Percentiles rank a stretch among this genome's conserved stretches.
Conservation (phyloP, 768 basidiomycete species). For the Tremella fuciformis region DNA sequence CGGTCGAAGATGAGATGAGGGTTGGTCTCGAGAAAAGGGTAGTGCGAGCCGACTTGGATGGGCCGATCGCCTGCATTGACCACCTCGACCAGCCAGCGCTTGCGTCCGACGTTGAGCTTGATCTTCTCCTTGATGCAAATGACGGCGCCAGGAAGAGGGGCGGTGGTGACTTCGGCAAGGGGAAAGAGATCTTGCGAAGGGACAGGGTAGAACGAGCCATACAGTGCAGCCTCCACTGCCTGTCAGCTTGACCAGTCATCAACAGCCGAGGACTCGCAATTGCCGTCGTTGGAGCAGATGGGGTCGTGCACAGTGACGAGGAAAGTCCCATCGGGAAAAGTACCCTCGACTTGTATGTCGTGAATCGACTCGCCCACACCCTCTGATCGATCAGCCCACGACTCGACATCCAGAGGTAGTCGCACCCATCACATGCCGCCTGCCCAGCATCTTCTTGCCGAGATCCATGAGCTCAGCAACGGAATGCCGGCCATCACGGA, state of each 20-base stretch:
- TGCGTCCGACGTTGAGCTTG: conserved; percentile 69
- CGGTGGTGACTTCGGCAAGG: conserved; percentile 43
- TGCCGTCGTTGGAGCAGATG: conserved; percentile 75
- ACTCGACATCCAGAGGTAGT: background rate
- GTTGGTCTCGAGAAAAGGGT: conserved; percentile 91
- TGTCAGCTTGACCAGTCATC: background rate
- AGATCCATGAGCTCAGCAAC: conserved; percentile 91
- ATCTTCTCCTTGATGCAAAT: conserved; percentile 62
- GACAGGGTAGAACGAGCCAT: conserved; percentile 86
- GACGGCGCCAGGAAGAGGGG: conserved; percentile 72
- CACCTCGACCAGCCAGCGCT: conserved; percentile 68
- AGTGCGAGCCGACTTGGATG: conserved; percentile 93
- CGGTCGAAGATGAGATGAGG: conserved; percentile 77
- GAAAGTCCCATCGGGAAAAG: conserved; percentile 67
- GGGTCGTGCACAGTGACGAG: conserved; percentile 97
- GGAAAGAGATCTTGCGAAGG: conserved; percentile 70
- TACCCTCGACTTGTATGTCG: conserved; percentile 92
- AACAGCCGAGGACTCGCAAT: conserved; percentile 52
- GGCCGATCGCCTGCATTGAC: conserved; percentile 91
- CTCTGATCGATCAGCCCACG: conserved; percentile 10
- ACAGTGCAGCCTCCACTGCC: conserved; percentile 71
- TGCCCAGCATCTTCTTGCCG: conserved; percentile 82
- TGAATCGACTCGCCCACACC: conserved; percentile 71
- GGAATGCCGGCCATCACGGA: conserved; percentile 80
- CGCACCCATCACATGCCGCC: conserved; percentile 73